Evolutionary conservation across 306 rosid species (phyloP), one percentile per base, ranked within the genome.

Genomic region (Gleditsia sinensis): DNA sequence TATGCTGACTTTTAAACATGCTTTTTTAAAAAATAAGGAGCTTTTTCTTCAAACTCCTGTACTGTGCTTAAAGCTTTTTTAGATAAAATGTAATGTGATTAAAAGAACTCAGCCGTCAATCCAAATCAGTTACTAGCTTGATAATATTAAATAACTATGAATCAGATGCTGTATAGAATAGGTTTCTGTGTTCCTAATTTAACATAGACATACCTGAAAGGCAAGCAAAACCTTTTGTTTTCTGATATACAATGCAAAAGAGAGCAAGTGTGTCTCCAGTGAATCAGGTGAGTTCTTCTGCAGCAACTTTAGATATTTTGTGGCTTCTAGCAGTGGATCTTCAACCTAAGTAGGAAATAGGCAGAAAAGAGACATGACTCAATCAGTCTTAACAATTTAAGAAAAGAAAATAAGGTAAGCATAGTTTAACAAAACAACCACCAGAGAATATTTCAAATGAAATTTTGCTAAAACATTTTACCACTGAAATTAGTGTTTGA

Each of bases 161-260:
- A 55, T 23, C 62, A 34, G 64, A 55, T 43, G 37, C 32, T 6
- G 21, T 56, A 17, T 13, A 13, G 21, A 79, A 74, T n/a, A 42
- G 4, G 70, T 49, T 32, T 50, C 64, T 27, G n/a, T 40, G 49
- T 25, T 70, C 39, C 25, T 66, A 13, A 42, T 11, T 72, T 36
- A 67, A 59, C 48, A 21, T 2, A 19, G 42, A 28, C 40, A 65
- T 73, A 89, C 95, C 88, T 87, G 92, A 48, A 87, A 80, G 67
- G 95, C 90, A 42, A 89, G 95, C 82, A 89, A 75, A 81, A 85
- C 76, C 79, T 83, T 90, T 79, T 80, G 90, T 61, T 82, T 90
- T 76, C 96, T 87, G 70, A 83, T 82, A 80, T 87, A 79, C 45
- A 90, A 86, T 83, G 85, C 90, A 82, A 90, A 90, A 78, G 96